These are phyloP conservation scores for Schizosaccharomyces octosporus DNA, from an alignment of 805 yeast species.

Conservation along the genomic window DNA sequence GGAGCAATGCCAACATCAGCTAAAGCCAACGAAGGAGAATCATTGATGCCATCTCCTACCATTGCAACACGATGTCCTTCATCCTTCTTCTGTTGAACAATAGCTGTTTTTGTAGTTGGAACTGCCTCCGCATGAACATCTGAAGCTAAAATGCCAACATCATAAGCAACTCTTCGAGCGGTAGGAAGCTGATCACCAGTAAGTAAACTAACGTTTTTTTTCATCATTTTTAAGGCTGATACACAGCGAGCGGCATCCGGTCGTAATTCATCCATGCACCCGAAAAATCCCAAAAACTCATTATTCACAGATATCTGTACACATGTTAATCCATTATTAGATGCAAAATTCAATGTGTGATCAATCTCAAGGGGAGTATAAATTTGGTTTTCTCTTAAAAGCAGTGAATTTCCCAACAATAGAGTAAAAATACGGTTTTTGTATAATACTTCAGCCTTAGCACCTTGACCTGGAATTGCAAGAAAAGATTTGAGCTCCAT, in stretches of 20 bases:
- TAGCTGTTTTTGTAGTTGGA: constrained; percentile 51
- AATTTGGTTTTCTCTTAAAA: constrained; percentile 14
- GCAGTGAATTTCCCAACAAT: constrained; percentile 28
- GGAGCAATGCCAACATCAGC: constrained; percentile 81
- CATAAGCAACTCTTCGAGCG: constrained; percentile 37
- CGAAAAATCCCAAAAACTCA: constrained; percentile 36
- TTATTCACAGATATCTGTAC: constrained; percentile 37
- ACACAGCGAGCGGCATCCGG: constrained; percentile 40
- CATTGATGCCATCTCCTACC: constrained; percentile 95
- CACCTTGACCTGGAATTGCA: not conserved
- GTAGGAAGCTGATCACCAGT: constrained; percentile 60
- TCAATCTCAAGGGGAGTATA: constrained; percentile 5
- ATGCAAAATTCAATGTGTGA: constrained; percentile 7
- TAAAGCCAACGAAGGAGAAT: constrained; percentile 81
- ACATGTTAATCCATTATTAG: constrained; percentile 19
- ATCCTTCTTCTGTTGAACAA: constrained; percentile 20
- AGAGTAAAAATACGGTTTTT: not conserved
- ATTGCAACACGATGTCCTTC: constrained; percentile 31
- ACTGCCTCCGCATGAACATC: constrained; percentile 52
- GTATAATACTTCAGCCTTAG: constrained; percentile 1
- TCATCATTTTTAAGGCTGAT: constrained; percentile 24
- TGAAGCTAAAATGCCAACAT: constrained; percentile 37
- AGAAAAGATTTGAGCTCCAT: not conserved
- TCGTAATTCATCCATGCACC: constrained; percentile 43
- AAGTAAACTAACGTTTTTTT: constrained; percentile 53